A percentile compares a stretch with the other conserved stretches of the same genome.
These are phyloP conservation scores for Cutaneotrichosporon mucoides DNA, from an alignment of 1,284 basidiomycete species.

Conservation along the genomic window DNA sequence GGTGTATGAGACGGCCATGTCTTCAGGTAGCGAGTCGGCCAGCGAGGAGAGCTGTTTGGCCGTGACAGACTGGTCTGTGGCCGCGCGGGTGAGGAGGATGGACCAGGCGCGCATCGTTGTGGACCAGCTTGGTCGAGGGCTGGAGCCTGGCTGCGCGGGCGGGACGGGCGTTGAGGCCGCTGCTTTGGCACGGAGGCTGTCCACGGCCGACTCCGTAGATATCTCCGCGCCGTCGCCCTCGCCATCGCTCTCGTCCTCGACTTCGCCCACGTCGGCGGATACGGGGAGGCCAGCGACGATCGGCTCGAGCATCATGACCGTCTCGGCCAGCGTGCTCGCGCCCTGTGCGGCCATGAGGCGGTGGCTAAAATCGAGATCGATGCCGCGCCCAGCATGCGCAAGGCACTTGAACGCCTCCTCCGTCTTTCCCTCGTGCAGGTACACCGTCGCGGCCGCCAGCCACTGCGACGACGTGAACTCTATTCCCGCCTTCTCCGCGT, in stretches of 20 bases:
- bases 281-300: background rate
- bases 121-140: background rate
- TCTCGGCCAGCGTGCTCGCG: constrained; percentile 1
- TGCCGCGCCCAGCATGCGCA: background rate
- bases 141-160: background rate
- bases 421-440: background rate
- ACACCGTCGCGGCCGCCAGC: background rate
- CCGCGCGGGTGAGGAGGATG: constrained; percentile 8
- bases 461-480: constrained; percentile 3
- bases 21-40: constrained; percentile 16
- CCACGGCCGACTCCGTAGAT: too few species aligned
- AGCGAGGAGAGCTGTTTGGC: constrained; percentile 20
- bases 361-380: background rate
- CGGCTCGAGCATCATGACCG: constrained; percentile 5
- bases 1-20: constrained; percentile 11
- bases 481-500: background rate
- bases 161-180: background rate
- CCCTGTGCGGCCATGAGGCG: constrained; percentile 5
- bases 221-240: too few species aligned
- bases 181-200: too few species aligned
- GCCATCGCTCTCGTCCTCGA: too few species aligned
- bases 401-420: background rate
- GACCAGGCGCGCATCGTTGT: constrained; percentile 6
- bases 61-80: background rate
- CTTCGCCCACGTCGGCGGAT: background rate